These are phyloP conservation scores for Capsicum pubescens DNA, from an alignment of 257 asterid species.

Conservation along the genomic window DNA sequence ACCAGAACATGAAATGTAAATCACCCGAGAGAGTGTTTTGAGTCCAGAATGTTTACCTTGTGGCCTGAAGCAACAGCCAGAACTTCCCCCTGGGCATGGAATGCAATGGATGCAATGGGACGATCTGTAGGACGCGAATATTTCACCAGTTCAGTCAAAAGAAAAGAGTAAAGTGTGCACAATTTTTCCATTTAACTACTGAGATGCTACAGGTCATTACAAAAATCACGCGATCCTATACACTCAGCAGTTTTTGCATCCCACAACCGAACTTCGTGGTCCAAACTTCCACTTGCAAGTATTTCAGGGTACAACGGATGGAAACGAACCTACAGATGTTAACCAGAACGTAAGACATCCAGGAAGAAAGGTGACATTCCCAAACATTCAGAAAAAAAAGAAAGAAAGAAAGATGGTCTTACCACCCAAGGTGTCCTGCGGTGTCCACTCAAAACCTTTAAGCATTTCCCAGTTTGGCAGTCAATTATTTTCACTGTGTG, in stretches of 20 bases:
- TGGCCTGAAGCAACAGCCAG: conserved; percentile 99
- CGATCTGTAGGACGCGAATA: conserved; percentile 63
- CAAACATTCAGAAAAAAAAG: conserved; percentile 22
- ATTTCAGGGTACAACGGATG: conserved; percentile 86
- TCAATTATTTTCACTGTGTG: conserved; percentile 95
- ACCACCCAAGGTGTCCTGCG: conserved; percentile 99
- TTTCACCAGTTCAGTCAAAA: conserved; percentile 33
- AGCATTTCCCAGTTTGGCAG: conserved; percentile 87
- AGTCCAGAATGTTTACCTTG: conserved; percentile 63
- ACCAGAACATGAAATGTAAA: conserved; percentile 29
- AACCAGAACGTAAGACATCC: conserved; percentile 36
- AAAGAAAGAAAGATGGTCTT: conserved; percentile 37
- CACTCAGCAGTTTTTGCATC: conserved; percentile 87
- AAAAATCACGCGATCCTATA: conserved; percentile 87
- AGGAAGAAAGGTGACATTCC: conserved; percentile 23
- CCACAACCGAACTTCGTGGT: conserved; percentile 97
- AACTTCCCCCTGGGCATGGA: conserved; percentile 94
- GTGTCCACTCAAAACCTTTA: conserved; percentile 95
- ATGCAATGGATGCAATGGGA: conserved; percentile 96
- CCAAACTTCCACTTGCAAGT: conserved; percentile 98
- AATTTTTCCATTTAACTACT: neutral
- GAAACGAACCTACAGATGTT: conserved; percentile 83
- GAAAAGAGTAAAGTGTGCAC: conserved; percentile 4
- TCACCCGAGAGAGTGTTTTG: neutral
- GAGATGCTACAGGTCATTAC: conserved; percentile 52